These are phyloP conservation scores for Fusarium penzigii DNA, from an alignment of 2,329 filamentous ascomycete species.

Conservation along the genomic window DNA sequence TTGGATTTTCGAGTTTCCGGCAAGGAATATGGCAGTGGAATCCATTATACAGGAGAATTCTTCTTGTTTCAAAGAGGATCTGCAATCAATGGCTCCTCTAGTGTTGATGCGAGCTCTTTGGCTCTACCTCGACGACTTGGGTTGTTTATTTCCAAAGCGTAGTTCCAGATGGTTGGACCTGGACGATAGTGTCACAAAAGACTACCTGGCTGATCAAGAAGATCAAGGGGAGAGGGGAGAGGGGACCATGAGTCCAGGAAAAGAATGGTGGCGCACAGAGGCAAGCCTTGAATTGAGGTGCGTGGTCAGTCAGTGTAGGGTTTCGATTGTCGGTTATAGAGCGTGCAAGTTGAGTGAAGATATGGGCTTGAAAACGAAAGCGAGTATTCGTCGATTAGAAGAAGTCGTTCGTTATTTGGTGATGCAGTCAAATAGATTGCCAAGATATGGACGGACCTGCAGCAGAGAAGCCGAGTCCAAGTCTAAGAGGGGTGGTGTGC, in stretches of 20 bases:
- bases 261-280: not conserved
- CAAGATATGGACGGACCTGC: too few species aligned
- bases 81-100: not conserved
- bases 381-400: too few species aligned
- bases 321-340: not conserved
- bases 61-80: not conserved
- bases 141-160: not conserved
- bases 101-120: too few species aligned
- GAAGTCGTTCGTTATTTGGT: too few species aligned
- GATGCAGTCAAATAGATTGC: too few species aligned
- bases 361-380: too few species aligned
- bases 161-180: not conserved
- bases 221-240: not conserved
- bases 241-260: not conserved
- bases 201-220: not conserved
- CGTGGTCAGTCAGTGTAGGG: not conserved
- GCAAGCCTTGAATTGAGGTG: not conserved
- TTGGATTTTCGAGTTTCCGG: not conserved
- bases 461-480: too few species aligned
- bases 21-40: not conserved
- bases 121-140: not conserved
- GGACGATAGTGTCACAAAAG: not conserved
- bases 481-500: too few species aligned
- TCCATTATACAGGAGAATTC: not conserved
- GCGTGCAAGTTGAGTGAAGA: too few species aligned